Percentiles rank a stretch among this genome's conserved stretches.
Conservation (phyloP, 176 grass and related monocot species). For the Zizania latifolia region DNA sequence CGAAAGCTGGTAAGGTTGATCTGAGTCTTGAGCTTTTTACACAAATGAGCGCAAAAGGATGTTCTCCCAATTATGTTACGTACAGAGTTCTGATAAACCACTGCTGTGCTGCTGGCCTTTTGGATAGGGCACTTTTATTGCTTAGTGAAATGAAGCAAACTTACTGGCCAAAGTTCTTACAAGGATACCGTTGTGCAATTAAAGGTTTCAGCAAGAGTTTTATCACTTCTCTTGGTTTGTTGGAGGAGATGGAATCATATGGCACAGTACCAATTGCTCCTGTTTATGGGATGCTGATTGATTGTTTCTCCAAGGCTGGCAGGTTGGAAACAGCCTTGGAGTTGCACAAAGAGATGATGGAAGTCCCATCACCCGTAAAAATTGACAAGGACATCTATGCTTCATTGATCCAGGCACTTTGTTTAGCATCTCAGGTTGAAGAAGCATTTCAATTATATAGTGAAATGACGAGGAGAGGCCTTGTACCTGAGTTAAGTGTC, state of each 20-base stretch:
- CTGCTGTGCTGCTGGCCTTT: slow-evolving; percentile 79
- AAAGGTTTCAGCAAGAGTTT: slow-evolving; percentile 88
- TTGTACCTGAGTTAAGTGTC: slow-evolving; percentile 52
- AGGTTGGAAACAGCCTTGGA: slow-evolving; percentile 69
- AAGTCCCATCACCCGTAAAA: slow-evolving; percentile 30
- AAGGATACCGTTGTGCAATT: slow-evolving; percentile 45
- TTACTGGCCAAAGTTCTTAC: slow-evolving; percentile 76
- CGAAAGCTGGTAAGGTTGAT: slow-evolving; percentile 70
- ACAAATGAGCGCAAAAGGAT: slow-evolving; percentile 70
- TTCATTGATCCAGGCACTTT: slow-evolving; percentile 74
- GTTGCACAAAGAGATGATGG: slow-evolving; percentile 79
- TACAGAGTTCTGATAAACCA: slow-evolving; percentile 82
- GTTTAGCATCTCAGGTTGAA: slow-evolving; percentile 72
- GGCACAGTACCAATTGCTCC: slow-evolving; percentile 48
- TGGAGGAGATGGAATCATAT: slow-evolving; percentile 67
- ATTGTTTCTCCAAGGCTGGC: slow-evolving; percentile 77
- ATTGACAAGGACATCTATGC: slow-evolving; percentile 36
- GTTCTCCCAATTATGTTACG: slow-evolving; percentile 89
- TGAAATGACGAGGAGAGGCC: slow-evolving; percentile 58
- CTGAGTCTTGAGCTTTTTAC: slow-evolving; percentile 64
- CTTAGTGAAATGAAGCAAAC: slow-evolving; percentile 96
- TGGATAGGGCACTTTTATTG: slow-evolving; percentile 61
- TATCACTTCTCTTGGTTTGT: slow-evolving; percentile 54
- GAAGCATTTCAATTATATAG: slow-evolving; percentile 73
- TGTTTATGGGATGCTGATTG: slow-evolving; percentile 70